phyloP scores from a whole-genome alignment of 2,329 filamentous ascomycete genomes.

The Laburnicola sp. region DNA sequence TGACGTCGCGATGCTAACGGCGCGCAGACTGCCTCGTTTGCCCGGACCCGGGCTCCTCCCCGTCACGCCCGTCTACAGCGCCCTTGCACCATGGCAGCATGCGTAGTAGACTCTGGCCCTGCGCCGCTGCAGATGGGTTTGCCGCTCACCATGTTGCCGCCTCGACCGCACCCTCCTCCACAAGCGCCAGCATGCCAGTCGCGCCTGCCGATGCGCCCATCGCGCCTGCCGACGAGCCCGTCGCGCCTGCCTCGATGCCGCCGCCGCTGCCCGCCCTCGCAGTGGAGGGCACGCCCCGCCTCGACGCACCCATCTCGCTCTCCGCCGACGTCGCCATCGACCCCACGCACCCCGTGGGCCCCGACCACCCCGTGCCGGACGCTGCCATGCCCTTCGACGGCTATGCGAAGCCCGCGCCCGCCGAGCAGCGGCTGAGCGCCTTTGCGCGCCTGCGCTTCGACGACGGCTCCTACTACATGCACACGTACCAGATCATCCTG shows the following conservation, averaged over 20 bases:
- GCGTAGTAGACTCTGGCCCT: constrained; percentile 31
- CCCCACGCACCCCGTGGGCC: constrained; percentile 2
- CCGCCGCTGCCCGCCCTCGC: constrained; percentile 10
- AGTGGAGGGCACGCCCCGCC: constrained; percentile 7
- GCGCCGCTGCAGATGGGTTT: constrained; percentile 12
- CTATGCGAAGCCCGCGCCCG: constrained; percentile 16
- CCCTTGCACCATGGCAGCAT: constrained; percentile 26
- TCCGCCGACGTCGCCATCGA: constrained; percentile 16
- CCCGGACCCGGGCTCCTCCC: neutral
- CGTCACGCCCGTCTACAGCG: constrained; percentile 29
- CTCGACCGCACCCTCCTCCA: constrained; percentile 22
- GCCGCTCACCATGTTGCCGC: constrained; percentile 30
- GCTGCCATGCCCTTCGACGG: constrained; percentile 15
- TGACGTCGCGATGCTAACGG: constrained; percentile 19
- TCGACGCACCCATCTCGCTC: constrained; percentile 30
- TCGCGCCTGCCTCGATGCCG: constrained; percentile 9
- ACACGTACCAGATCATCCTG: constrained; percentile 71
- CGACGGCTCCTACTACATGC: constrained; percentile 79
- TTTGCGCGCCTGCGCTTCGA: constrained; percentile 71
- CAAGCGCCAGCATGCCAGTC: constrained; percentile 31
- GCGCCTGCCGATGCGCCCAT: constrained; percentile 30
- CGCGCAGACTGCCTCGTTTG: constrained; percentile 19
- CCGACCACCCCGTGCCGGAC: constrained; percentile 14
- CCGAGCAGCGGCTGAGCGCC: constrained; percentile 54
- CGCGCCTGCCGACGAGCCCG: constrained; percentile 1